Base-by-base conservation (phyloP, 1,139 yeast genomes). In the Geotrichum reessii region DNA sequence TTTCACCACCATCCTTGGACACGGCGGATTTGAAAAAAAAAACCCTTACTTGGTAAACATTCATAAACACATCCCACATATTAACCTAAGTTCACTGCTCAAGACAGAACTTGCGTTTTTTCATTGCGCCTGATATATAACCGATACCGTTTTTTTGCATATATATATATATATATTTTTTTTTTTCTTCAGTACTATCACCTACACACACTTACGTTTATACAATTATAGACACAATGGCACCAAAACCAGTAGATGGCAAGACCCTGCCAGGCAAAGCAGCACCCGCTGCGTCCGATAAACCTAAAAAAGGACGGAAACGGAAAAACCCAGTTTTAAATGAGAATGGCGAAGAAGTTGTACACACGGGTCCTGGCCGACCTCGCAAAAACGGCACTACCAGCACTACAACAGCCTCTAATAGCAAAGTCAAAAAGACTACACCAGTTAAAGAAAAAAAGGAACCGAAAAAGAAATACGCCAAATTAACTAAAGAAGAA, bases 281-380 rank as follows among this genome's bases (percentile, higher is more conserved):
- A 14, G 42, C 42, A 6, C 19, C 42, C 42, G n/a, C 12, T 5
- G 42, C 42, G 6, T 11, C 42, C 42, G 42, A 37, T 8, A 37
- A 37, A 14, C 42, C 57, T 14, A 59, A 59, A 48, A 60, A 60
- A 21, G 62, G 62, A 19, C 53, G 62, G 8, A 60, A 60, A 19
- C 60, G 60, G 19, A 60, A 60, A 47, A 56, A 54, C 31, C 59
- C 60, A 19, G 44, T 52, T 22, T 49, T 55, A 2, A 56, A 48
- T 19, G 58, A 54, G 17, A 40, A 46, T 8, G 48, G 53, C 42
- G 56, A 37, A 17, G 57, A 50, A 21, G 42, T 40, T 5, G 44
- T 49, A 8, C 57, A 51, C 8, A 25, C 33, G n/a, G 58, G 58
- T 8, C 61, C 61, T 11, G 58, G 61, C 27, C 48, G 58, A n/a